These are phyloP conservation scores for Microsporum audouinii DNA, from an alignment of 2,329 filamentous ascomycete species.

Conservation along the genomic window DNA sequence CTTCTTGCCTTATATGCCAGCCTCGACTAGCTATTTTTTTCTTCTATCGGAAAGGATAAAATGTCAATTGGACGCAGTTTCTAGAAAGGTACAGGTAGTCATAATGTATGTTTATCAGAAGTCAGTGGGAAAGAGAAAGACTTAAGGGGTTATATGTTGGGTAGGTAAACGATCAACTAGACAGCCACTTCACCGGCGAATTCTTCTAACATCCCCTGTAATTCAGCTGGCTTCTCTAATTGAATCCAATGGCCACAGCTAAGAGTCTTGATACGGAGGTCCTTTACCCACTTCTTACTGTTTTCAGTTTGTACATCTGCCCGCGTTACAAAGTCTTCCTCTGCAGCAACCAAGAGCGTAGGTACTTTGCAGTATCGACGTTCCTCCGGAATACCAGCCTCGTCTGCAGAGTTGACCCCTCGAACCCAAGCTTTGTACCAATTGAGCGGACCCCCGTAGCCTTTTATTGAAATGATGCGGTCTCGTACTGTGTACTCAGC, in stretches of 20 bases:
- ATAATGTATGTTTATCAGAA: no score
- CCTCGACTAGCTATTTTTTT: no score
- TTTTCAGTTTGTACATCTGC: background rate
- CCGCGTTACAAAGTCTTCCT: background rate
- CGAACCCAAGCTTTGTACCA: background rate
- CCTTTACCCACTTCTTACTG: background rate
- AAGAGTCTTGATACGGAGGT: background rate
- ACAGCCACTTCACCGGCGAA: background rate
- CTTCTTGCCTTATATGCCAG: no score
- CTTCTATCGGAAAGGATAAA: no score
- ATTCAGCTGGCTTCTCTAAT: background rate
- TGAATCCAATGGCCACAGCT: conserved; percentile 1
- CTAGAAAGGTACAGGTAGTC: no score
- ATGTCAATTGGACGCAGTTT: no score
- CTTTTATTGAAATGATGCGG: background rate
- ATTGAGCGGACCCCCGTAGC: background rate
- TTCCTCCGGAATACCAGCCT: background rate
- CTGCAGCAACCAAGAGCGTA: background rate
- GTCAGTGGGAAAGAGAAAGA: no score
- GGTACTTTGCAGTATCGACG: background rate
- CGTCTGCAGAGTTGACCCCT: background rate
- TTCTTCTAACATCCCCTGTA: background rate
- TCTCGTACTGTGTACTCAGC: background rate
- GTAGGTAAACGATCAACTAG: background rate
- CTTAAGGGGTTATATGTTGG: no score